These are phyloP conservation scores for Colletotrichum filicis DNA, from an alignment of 2,329 filamentous ascomycete species.

Conservation along the genomic window DNA sequence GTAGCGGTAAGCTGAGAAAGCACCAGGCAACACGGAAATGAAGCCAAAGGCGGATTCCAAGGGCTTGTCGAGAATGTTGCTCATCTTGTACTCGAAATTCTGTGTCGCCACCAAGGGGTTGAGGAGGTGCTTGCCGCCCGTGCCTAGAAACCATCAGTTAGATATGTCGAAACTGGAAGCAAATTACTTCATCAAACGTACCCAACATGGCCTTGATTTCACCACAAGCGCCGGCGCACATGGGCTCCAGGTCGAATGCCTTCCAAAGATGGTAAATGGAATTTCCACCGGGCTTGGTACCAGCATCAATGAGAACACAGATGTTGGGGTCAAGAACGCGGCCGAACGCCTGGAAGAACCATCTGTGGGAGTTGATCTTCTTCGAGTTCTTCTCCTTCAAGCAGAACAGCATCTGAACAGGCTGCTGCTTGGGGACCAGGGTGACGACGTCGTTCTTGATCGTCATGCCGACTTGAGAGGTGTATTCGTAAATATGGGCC, in stretches of 20 bases:
- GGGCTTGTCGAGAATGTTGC: conserved; percentile 98
- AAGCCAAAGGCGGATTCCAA: conserved; percentile 98
- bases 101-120: conserved; percentile 96
- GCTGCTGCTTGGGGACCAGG: conserved; percentile 85
- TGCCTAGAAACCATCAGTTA: conserved; percentile 39
- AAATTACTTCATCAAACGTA: too few species aligned
- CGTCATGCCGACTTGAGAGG: conserved; percentile 85
- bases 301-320: conserved; percentile 94
- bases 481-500: conserved; percentile 97
- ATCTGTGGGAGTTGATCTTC: conserved; percentile 99
- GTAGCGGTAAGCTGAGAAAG: conserved; percentile 98
- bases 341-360: conserved; percentile 99
- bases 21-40: conserved; percentile 95
- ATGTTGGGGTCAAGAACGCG: conserved; percentile 94
- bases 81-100: conserved; percentile 99
- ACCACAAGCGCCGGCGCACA: conserved; percentile 96
- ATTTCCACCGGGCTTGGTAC: conserved; percentile 91
- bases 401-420: conserved; percentile 97
- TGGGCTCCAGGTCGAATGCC: conserved; percentile 96
- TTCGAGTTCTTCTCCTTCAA: conserved; percentile 99
- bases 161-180: too few species aligned
- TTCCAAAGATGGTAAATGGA: conserved; percentile 99
- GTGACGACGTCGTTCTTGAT: conserved; percentile 91
- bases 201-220: conserved; percentile 99
- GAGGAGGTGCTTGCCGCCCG: conserved; percentile 84